These are phyloP conservation scores for Crithidia thermophila DNA, from an alignment of 208 protist species.

Conservation along the genomic window DNA sequence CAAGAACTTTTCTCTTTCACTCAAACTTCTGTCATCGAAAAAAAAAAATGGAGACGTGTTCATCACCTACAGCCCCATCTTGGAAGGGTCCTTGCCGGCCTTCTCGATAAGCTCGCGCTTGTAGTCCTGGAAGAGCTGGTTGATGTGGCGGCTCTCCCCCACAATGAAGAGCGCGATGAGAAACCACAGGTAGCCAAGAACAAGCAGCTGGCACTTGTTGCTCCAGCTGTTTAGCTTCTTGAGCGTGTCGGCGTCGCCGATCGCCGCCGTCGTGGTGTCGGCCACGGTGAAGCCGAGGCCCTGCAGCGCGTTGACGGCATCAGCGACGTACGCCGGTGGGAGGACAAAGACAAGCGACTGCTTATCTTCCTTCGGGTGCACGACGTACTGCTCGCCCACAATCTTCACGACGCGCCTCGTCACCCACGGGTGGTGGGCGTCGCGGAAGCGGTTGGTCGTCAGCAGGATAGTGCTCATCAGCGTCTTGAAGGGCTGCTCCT, in stretches of 20 bases:
- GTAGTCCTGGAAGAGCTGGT: slow-evolving; percentile 73
- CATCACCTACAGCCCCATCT: slow-evolving; percentile 60
- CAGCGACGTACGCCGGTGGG: slow-evolving; percentile 63
- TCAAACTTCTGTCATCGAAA: too few species aligned
- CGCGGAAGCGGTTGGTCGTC: slow-evolving; percentile 63
- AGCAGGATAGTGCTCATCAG: slow-evolving; percentile 63
- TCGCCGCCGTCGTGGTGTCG: slow-evolving; percentile 56
- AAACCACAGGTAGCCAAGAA: slow-evolving; percentile 76
- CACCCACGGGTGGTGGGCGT: slow-evolving; percentile 74
- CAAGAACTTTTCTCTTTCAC: too few species aligned
- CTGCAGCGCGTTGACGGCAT: slow-evolving; percentile 74
- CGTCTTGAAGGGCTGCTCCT: slow-evolving; percentile 81
- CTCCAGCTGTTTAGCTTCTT: slow-evolving; percentile 63
- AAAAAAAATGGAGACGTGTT: background rate
- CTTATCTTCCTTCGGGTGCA: slow-evolving; percentile 71
- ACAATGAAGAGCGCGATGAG: slow-evolving; percentile 71
- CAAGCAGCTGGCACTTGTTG: slow-evolving; percentile 65
- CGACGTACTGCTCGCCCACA: slow-evolving; percentile 79
- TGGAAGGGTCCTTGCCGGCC: slow-evolving; percentile 74
- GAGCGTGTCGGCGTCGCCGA: slow-evolving; percentile 56
- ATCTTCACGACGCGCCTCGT: slow-evolving; percentile 54
- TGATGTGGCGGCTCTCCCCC: slow-evolving; percentile 60
- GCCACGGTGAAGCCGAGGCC: slow-evolving; percentile 69
- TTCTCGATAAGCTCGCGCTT: slow-evolving; percentile 78
- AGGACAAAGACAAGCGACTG: slow-evolving; percentile 83